phyloP scores from a whole-genome alignment of 441 rosid genomes.

The Kokia cookei region DNA sequence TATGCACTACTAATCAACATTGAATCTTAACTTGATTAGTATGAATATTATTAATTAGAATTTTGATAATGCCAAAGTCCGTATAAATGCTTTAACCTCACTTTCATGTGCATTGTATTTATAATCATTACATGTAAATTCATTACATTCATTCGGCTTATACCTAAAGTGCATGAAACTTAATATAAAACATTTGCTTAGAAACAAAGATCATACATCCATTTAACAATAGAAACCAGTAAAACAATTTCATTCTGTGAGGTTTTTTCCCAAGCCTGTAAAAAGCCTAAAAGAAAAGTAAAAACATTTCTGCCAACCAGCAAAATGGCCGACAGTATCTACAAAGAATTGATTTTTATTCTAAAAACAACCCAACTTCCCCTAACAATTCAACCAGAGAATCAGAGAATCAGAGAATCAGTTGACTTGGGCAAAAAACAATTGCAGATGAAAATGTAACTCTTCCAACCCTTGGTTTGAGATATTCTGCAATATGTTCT shows the following conservation, averaged over 20 bases:
- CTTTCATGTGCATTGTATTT: too few species aligned
- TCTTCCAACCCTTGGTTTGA: slow-evolving; percentile 21
- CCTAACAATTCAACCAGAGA: slow-evolving; percentile 18
- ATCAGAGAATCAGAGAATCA: slow-evolving; percentile 11
- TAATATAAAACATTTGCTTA: neutral
- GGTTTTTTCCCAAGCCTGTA: slow-evolving; percentile 18
- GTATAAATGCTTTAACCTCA: neutral
- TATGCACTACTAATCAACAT: too few species aligned
- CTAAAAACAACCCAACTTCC: slow-evolving; percentile 23
- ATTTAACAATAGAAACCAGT: slow-evolving; percentile 8
- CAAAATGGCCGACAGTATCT: slow-evolving; percentile 37
- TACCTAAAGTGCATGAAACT: neutral
- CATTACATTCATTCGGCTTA: neutral
- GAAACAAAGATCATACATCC: slow-evolving; percentile 1
- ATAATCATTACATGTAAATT: too few species aligned
- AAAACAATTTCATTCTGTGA: slow-evolving; percentile 18
- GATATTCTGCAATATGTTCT: neutral
- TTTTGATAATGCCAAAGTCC: too few species aligned
- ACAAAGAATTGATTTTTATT: slow-evolving; percentile 38
- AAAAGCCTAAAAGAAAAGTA: slow-evolving; percentile 16
- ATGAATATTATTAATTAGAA: too few species aligned
- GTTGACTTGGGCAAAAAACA: slow-evolving; percentile 1
- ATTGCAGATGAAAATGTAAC: slow-evolving; percentile 20
- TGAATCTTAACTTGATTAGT: too few species aligned
- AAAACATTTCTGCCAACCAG: slow-evolving; percentile 11